Conservation (phyloP, 1,139 yeast genomes). For the Saccharomycopsis hybrid region DNA sequence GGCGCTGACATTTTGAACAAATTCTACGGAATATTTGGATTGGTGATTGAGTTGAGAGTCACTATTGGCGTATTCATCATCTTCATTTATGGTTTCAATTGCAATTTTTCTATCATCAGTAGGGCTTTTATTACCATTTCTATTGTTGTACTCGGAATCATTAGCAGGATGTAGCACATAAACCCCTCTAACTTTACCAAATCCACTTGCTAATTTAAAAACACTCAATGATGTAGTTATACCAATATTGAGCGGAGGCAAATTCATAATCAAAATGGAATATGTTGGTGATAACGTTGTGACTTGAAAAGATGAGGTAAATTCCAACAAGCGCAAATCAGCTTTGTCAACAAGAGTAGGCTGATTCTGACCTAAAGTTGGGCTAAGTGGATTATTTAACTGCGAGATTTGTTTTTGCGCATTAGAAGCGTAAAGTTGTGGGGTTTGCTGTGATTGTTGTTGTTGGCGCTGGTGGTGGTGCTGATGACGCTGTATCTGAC, state of each 20-base stretch:
- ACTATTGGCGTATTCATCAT: constrained; percentile 7
- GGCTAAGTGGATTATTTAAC: background rate
- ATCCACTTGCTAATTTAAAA: constrained; percentile 41
- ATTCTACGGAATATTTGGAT: background rate
- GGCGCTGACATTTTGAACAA: constrained; percentile 1
- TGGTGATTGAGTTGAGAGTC: background rate
- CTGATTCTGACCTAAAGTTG: constrained; percentile 4
- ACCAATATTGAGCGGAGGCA: constrained; percentile 41
- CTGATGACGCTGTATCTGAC: too few relatives aligned
- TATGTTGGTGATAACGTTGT: constrained; percentile 71
- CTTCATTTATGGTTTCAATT: constrained; percentile 12
- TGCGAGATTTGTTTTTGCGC: constrained; percentile 11
- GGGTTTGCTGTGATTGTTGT: constrained; percentile 6
- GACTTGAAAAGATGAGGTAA: constrained; percentile 63
- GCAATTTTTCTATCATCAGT: background rate
- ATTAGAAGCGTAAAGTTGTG: constrained; percentile 7
- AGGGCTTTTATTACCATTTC: too few relatives aligned
- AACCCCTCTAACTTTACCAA: constrained; percentile 52
- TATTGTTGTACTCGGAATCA: background rate
- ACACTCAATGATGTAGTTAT: constrained; percentile 39
- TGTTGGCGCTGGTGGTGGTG: too few relatives aligned
- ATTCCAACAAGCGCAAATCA: constrained; percentile 40
- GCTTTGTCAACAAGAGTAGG: constrained; percentile 48
- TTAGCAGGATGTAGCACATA: constrained; percentile 38
- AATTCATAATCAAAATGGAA: constrained; percentile 67